A percentile compares a stretch with the other conserved stretches of the same genome.
phyloP scores from a whole-genome alignment of 2,329 filamentous ascomycete genomes.

The Magnaporthiopsis rhizophila region DNA sequence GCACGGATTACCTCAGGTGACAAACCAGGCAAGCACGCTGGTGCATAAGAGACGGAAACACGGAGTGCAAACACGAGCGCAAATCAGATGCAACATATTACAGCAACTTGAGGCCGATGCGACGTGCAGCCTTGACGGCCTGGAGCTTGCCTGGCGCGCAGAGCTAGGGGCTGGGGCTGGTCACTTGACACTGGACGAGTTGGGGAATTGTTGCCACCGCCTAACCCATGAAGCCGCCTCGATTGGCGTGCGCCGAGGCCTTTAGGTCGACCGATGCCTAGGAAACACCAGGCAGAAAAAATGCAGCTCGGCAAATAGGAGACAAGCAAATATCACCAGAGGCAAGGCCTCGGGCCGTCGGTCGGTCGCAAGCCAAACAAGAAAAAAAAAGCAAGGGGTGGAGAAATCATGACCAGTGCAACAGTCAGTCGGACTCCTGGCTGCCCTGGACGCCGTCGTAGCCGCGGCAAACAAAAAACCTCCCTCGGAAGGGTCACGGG shows the following conservation, averaged over 20 bases:
- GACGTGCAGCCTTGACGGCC: background rate
- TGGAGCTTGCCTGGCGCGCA: background rate
- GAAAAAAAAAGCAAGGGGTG: background rate
- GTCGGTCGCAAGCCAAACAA: background rate
- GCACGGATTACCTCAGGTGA: background rate
- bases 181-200: background rate
- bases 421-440: background rate
- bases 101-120: background rate
- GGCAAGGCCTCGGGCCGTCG: background rate
- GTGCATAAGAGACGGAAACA: background rate
- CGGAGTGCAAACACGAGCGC: background rate
- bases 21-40: background rate
- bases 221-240: background rate
- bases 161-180: background rate
- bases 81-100: background rate
- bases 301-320: background rate
- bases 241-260: background rate
- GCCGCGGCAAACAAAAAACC: background rate
- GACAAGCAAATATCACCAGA: background rate
- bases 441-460: background rate
- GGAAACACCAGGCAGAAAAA: background rate
- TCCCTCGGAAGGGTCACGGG: background rate
- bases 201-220: too few relatives aligned
- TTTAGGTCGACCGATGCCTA: background rate
- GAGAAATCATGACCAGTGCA: background rate